A percentile compares a stretch with the other conserved stretches of the same genome.
phyloP scores from a whole-genome alignment of 768 basidiomycete species.

The Leccinum truebloodii region DNA sequence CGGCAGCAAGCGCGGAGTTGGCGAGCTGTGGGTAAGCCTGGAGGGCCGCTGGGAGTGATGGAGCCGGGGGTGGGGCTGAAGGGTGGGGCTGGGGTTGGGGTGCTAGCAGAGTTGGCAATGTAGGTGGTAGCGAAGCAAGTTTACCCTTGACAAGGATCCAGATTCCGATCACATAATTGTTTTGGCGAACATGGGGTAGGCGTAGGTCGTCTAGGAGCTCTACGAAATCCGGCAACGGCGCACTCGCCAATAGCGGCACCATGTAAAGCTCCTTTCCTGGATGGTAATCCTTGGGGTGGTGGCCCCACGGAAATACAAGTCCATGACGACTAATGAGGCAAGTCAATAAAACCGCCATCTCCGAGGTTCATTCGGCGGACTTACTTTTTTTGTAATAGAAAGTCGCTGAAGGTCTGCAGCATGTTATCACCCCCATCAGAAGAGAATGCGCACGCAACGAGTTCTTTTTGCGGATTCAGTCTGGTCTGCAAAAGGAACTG shows the following conservation, averaged over 20 bases:
- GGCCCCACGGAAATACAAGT: constrained; percentile 84
- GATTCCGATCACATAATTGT: constrained; percentile 74
- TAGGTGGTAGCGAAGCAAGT: constrained; percentile 48
- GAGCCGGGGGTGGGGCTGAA: constrained; percentile 14
- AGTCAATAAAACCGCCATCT: constrained; percentile 14
- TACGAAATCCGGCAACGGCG: constrained; percentile 80
- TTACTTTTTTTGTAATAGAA: constrained; percentile 72
- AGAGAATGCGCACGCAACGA: constrained; percentile 74
- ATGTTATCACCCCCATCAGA: constrained; percentile 48
- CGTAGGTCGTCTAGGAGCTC: constrained; percentile 77
- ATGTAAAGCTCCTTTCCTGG: constrained; percentile 89
- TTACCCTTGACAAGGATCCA: constrained; percentile 87
- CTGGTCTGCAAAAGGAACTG: constrained; percentile 80
- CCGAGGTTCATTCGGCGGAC: constrained; percentile 28
- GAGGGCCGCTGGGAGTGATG: constrained; percentile 26
- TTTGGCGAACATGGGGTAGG: constrained; percentile 62
- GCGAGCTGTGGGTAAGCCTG: constrained; percentile 39
- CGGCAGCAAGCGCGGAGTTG: constrained; percentile 60
- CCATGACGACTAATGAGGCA: constrained; percentile 68
- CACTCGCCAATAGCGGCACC: constrained; percentile 66
- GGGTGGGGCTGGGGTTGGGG: neutral
- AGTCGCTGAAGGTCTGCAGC: constrained; percentile 65
- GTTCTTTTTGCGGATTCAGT: constrained; percentile 74
- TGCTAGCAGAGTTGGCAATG: constrained; percentile 18
- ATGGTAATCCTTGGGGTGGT: constrained; percentile 65